A percentile compares a stretch with the other conserved stretches of the same genome.
Conservation (phyloP, 306 rosid species). For the Albizia julibrissin region DNA sequence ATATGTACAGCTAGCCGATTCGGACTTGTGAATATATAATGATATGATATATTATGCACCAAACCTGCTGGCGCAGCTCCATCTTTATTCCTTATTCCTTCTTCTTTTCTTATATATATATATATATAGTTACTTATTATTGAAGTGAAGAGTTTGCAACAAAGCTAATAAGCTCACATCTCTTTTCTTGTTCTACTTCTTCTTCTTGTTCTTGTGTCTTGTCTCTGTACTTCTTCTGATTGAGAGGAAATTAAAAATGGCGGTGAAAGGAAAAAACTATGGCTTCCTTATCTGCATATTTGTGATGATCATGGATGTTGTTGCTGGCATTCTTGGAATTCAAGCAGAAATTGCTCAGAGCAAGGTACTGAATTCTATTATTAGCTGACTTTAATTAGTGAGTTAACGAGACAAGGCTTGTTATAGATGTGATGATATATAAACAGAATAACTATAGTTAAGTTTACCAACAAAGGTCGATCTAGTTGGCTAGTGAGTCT, state of each 20-base stretch:
- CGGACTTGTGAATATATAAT: neutral
- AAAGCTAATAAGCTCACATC: neutral
- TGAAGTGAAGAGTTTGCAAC: conserved; percentile 36
- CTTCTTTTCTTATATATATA: conserved; percentile 45
- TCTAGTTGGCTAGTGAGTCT: too few species aligned
- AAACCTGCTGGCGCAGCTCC: conserved; percentile 37
- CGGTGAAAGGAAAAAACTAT: conserved; percentile 39
- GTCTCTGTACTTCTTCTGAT: neutral
- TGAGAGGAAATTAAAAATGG: conserved; percentile 49
- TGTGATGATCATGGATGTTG: conserved; percentile 58
- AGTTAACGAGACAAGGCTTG: neutral
- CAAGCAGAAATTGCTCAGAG: conserved; percentile 77
- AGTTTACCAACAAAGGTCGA: too few species aligned
- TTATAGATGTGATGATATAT: neutral
- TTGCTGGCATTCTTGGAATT: conserved; percentile 83
- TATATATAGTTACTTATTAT: conserved; percentile 1
- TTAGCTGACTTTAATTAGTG: neutral
- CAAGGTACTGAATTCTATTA: conserved; percentile 51
- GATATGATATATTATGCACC: conserved; percentile 17
- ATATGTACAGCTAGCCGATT: conserved; percentile 38
- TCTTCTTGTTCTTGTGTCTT: neutral
- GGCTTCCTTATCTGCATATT: conserved; percentile 61
- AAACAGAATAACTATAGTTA: neutral
- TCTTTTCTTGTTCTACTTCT: neutral
- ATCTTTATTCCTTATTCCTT: conserved; percentile 34